Evolutionary conservation across 2,329 filamentous ascomycete species (phyloP).

Genomic region (Coleophoma cylindrospora): DNA sequence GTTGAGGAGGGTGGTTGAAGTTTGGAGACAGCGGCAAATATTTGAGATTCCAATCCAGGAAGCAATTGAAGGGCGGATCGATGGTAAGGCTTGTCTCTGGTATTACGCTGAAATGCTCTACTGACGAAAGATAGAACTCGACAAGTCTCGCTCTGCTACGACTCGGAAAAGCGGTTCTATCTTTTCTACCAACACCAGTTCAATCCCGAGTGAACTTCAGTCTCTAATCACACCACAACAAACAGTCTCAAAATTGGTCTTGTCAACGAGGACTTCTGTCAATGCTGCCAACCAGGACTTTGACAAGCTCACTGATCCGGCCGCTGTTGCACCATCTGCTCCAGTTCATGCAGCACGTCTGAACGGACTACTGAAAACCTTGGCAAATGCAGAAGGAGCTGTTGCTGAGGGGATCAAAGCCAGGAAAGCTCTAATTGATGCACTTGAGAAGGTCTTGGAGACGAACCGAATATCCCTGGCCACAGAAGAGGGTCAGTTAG

Average conservation of each 20-base stretch:
- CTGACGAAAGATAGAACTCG: conserved; percentile 44
- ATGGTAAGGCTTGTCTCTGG: conserved; percentile 49
- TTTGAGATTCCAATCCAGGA: conserved; percentile 78
- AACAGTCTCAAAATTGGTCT: conserved; percentile 66
- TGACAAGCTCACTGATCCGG: conserved; percentile 73
- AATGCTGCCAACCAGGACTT: conserved; percentile 76
- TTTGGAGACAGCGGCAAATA: conserved; percentile 83
- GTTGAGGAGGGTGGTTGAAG: conserved; percentile 82
- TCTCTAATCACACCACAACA: conserved; percentile 72
- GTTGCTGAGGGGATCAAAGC: conserved; percentile 88
- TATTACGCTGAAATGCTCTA: not conserved
- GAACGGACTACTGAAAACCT: conserved; percentile 80
- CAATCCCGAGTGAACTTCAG: conserved; percentile 71
- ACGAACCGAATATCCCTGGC: conserved; percentile 65
- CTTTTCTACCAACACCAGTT: conserved; percentile 53
- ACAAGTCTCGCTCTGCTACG: conserved; percentile 50
- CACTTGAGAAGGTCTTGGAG: conserved; percentile 76
- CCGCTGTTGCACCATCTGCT: conserved; percentile 65
- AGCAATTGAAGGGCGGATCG: conserved; percentile 72
- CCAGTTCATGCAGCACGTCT: conserved; percentile 90
- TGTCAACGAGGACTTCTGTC: conserved; percentile 61
- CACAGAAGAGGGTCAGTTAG: conserved; percentile 62
- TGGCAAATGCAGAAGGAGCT: conserved; percentile 83
- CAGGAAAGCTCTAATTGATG: conserved; percentile 69
- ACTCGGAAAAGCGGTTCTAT: conserved; percentile 60